Percentiles rank a stretch among this genome's conserved stretches.
Evolutionary conservation across 192 early-diverging fungal genomes (phyloP).

Genomic region (Coemansia sp.): DNA sequence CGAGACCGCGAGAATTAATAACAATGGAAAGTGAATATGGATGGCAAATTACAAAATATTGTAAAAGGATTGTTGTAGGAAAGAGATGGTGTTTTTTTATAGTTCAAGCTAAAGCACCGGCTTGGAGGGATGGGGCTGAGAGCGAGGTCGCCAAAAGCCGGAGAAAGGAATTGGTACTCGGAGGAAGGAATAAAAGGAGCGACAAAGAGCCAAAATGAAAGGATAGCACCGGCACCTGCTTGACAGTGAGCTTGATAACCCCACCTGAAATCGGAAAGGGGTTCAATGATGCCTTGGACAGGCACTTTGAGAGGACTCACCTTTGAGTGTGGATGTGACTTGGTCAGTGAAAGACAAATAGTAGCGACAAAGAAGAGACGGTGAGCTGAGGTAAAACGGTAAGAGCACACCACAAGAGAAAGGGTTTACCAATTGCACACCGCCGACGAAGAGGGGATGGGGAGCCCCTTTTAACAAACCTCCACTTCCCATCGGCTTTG

Average conservation of each 20-base stretch:
- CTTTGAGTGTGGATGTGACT: neutral
- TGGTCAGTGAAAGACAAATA: neutral
- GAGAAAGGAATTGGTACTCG: neutral
- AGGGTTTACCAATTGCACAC: neutral
- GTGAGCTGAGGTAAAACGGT: neutral
- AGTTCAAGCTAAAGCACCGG: neutral
- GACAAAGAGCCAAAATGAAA: neutral
- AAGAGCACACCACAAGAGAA: neutral
- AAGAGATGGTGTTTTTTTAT: neutral
- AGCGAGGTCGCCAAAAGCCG: neutral
- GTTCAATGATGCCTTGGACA: neutral
- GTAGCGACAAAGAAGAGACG: neutral
- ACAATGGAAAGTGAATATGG: neutral
- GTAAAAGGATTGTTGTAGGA: neutral
- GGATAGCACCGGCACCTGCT: neutral
- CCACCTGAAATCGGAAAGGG: neutral
- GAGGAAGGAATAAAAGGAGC: neutral
- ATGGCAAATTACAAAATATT: neutral
- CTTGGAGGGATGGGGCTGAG: neutral
- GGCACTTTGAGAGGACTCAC: neutral
- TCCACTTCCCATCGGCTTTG: neutral
- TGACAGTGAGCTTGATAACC: neutral
- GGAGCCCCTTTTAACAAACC: constrained; percentile 3
- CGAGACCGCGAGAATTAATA: neutral
- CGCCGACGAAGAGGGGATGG: neutral